phyloP scores from a whole-genome alignment of 495 filamentous ascomycete genomes.

The Thermothielavioides terrestris region DNA sequence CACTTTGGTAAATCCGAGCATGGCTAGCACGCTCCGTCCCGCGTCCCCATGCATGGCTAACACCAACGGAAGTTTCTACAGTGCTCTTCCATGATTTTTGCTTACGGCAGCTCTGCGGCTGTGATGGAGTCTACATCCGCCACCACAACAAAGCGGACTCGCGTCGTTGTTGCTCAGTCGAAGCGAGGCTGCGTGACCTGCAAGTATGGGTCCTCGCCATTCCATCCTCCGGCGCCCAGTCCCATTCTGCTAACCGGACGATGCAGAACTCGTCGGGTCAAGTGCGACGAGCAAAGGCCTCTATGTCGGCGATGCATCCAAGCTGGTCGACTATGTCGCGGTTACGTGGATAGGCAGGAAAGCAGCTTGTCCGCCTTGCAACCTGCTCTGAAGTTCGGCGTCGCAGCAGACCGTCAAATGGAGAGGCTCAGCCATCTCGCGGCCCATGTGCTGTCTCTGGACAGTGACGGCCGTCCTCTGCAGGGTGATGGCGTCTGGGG shows the following conservation, averaged over 20 bases:
- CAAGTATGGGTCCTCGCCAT: neutral
- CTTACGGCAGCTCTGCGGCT: too few species aligned
- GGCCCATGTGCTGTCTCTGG: neutral
- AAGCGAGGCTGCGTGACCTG: neutral
- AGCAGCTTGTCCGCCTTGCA: neutral
- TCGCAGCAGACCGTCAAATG: neutral
- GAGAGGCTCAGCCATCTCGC: neutral
- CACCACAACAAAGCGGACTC: neutral
- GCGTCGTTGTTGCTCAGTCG: neutral
- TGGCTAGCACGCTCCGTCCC: too few species aligned
- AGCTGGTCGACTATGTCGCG: neutral
- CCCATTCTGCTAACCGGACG: too few species aligned
- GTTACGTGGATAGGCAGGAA: neutral
- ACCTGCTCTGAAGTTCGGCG: too few species aligned
- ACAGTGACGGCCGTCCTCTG: neutral
- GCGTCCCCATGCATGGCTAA: too few species aligned
- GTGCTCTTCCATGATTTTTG: too few species aligned
- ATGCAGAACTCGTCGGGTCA: neutral
- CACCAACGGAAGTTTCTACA: too few species aligned
- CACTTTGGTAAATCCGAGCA: too few species aligned
- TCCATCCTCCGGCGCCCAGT: neutral
- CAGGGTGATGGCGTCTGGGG: neutral
- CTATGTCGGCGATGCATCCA: neutral
- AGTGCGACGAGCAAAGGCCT: slow-evolving; percentile 1
- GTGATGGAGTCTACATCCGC: neutral